Evolutionary conservation across 495 filamentous ascomycete species (phyloP), one percentile per base, ranked within the genome.

Genomic region (Trichoderma gamsii): DNA sequence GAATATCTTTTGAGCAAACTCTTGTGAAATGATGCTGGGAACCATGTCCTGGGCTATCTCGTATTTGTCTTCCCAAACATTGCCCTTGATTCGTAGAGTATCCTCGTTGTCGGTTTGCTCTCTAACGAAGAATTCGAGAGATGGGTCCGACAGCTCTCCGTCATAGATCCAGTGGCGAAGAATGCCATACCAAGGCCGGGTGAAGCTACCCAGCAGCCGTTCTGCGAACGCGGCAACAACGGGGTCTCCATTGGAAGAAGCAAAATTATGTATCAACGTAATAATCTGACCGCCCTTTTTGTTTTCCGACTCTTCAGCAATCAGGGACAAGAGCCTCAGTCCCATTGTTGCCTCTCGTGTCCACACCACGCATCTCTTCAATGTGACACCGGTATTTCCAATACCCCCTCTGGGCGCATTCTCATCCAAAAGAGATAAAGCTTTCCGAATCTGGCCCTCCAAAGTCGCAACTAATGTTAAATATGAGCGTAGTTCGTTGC

Each of bases 1-100:
- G 71, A 97, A 98, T 25, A 97, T 90, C 73, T 97, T 97, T 67
- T 95, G 90, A 0, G 95, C 92, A 78, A 98, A 97, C 41, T 97
- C 91, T 65, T 88, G 84, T 4, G 91, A 93, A 61, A 97, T 91
- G 69, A 99, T 97, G 43, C 88, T 92, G 7, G 96, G 96, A 23
- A 97, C 87, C 89, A 97, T 94, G 16, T 85, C 79, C 68, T 91
- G 85, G 70, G 90, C 87, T 52, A 98, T 81, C 73, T 90, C 89
- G 81, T 98, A 99, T 73, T 99, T 98, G 74, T 95, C 92, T 74
- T 98, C 93, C 96, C 96, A 99, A 16, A 98, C 96, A 66, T 91
- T 96, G 23, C 90, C 88, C 71, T 88, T 90, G 66, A 88, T 86
- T 72, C 79, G 81, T 49, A 78, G 70, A 9, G 83, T 80, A 52